Percentiles rank a stretch among this genome's conserved stretches.
These are phyloP conservation scores for Aspergillus homomorphus DNA, from an alignment of 495 filamentous ascomycete species.

Conservation along the genomic window DNA sequence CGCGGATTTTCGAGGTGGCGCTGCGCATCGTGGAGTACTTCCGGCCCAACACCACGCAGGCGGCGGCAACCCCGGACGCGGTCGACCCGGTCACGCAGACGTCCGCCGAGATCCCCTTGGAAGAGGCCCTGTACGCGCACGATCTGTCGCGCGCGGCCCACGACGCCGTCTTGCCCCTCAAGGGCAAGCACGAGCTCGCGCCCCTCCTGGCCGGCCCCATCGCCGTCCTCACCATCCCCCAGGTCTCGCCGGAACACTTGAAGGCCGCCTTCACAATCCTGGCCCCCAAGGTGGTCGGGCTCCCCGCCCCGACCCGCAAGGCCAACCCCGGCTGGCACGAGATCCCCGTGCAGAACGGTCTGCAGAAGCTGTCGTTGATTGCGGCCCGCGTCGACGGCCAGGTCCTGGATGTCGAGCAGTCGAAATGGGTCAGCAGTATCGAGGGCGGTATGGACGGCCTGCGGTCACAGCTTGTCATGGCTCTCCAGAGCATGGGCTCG, in stretches of 20 bases:
- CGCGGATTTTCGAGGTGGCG: constrained; percentile 83
- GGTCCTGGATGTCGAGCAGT: constrained; percentile 76
- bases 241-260: constrained; percentile 77
- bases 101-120: constrained; percentile 36
- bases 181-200: constrained; percentile 61
- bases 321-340: constrained; percentile 80
- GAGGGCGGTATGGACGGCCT: constrained; percentile 77
- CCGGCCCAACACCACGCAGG: constrained; percentile 50
- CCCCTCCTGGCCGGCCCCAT: constrained; percentile 78
- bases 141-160: constrained; percentile 71
- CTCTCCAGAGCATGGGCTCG: constrained; percentile 73
- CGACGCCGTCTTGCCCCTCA: constrained; percentile 50
- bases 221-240: constrained; percentile 74
- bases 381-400: constrained; percentile 78
- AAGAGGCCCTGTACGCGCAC: constrained; percentile 62
- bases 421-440: constrained; percentile 83
- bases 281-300: constrained; percentile 62
- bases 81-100: constrained; percentile 44
- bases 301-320: constrained; percentile 71
- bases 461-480: constrained; percentile 71
- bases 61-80: constrained; percentile 31
- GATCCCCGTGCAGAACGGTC: constrained; percentile 64
- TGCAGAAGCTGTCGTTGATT: constrained; percentile 82
- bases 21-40: constrained; percentile 84
- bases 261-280: constrained; percentile 74